Evolutionary conservation across 2,329 filamentous ascomycete species (phyloP).

Genomic region (Penicillium fuscoglaucum): DNA sequence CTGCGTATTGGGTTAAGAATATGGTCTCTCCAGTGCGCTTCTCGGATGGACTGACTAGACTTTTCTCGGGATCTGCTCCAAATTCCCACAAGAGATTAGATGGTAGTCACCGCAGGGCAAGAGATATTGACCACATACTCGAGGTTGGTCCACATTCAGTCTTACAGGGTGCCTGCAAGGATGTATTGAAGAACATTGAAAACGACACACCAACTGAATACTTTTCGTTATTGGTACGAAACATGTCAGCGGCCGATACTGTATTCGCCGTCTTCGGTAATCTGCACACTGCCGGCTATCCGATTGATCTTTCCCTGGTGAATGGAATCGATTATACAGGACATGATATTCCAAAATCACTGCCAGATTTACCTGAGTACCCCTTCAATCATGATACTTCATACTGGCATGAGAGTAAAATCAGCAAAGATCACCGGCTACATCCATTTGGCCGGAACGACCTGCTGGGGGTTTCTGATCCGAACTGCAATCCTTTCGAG

Average conservation of each 20-base stretch:
- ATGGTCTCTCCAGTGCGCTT: constrained; percentile 19
- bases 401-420: constrained; percentile 37
- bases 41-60: constrained; percentile 8
- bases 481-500: constrained; percentile 15
- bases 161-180: constrained; percentile 11
- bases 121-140: constrained; percentile 6
- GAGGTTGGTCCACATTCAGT: constrained; percentile 30
- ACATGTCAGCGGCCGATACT: constrained; percentile 1
- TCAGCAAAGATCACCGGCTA: constrained; percentile 22
- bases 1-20: constrained; percentile 21
- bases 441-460: constrained; percentile 1
- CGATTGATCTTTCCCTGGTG: not conserved
- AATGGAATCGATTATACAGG: not conserved
- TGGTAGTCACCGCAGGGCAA: not conserved
- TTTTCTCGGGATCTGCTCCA: not conserved
- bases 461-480: constrained; percentile 10
- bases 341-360: not conserved
- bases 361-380: constrained; percentile 38
- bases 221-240: not conserved
- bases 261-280: not conserved
- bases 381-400: constrained; percentile 39
- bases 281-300: not conserved
- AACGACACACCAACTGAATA: not conserved
- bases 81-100: not conserved
- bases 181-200: not conserved